Evolutionary conservation across 208 protist genomes (phyloP).

Genomic region (Tetramitus jugosus): DNA sequence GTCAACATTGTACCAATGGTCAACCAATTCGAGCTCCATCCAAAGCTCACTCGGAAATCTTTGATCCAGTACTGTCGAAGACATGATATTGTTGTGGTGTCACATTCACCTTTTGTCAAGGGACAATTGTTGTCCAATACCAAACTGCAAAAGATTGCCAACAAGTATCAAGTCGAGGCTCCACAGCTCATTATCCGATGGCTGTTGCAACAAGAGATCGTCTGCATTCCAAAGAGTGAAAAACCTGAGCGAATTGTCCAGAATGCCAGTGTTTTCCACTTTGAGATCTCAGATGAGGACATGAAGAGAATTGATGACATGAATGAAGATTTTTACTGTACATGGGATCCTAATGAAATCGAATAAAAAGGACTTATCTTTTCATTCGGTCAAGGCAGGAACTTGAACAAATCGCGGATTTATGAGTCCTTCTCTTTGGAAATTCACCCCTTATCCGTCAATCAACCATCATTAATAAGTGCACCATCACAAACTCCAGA

Average conservation of each 20-base stretch:
- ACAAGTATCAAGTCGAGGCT: not conserved
- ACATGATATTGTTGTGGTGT: constrained; percentile 59
- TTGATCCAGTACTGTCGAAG: constrained; percentile 56
- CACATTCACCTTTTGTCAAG: constrained; percentile 57
- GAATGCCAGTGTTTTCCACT: constrained; percentile 73
- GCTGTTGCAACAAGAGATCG: constrained; percentile 53
- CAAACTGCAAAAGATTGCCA: not conserved
- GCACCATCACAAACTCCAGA: too few species aligned
- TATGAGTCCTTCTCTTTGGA: too few species aligned
- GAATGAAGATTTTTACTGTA: not conserved
- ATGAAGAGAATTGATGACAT: constrained; percentile 44
- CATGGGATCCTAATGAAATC: not conserved
- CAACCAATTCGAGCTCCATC: constrained; percentile 13
- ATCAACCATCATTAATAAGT: too few species aligned
- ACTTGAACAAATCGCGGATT: too few species aligned
- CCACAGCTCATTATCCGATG: constrained; percentile 65
- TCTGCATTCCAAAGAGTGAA: constrained; percentile 70
- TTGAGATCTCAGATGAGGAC: constrained; percentile 59
- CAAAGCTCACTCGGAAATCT: constrained; percentile 44
- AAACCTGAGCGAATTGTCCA: constrained; percentile 61
- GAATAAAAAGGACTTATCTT: too few species aligned
- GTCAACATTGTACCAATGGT: constrained; percentile 27
- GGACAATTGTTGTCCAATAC: constrained; percentile 33
- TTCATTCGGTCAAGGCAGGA: not conserved
- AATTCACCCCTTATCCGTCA: too few species aligned